Percentiles rank a stretch among this genome's conserved stretches.
These are phyloP conservation scores for Amylocystis lapponica DNA, from an alignment of 768 basidiomycete genomes.

Conservation along the genomic window DNA sequence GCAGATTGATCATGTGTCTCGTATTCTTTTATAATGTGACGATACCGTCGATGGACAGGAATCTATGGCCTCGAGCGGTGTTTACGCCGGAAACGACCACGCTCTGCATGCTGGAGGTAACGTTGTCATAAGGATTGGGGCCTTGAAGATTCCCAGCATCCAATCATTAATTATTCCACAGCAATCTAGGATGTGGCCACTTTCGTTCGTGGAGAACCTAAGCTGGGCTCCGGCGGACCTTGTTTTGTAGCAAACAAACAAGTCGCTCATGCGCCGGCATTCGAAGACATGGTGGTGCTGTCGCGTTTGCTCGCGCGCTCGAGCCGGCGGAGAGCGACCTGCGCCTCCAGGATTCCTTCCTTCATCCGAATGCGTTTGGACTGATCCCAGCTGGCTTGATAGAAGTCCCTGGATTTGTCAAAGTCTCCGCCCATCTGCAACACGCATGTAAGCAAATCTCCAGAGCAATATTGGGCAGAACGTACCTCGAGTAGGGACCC, in stretches of 20 bases:
- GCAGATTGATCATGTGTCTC: background rate
- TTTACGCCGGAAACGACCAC: no score
- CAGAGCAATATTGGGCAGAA: background rate
- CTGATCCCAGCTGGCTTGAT: conserved; percentile 27
- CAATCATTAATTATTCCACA: no score
- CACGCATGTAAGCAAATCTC: background rate
- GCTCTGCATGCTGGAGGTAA: no score
- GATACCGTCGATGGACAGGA: no score
- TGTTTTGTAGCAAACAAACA: no score
- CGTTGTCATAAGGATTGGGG: no score
- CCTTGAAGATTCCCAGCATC: no score
- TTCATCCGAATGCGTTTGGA: conserved; percentile 26
- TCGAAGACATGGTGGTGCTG: background rate
- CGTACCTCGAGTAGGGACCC: conserved; percentile 45
- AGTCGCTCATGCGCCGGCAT: no score
- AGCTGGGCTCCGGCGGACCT: no score
- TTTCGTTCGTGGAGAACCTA: no score
- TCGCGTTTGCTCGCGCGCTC: conserved; percentile 6
- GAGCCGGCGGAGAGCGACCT: conserved; percentile 28
- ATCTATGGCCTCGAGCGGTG: no score
- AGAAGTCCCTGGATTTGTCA: conserved; percentile 24
- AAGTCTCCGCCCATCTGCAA: conserved; percentile 30
- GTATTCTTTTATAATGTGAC: background rate
- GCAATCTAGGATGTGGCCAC: no score
- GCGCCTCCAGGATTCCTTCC: conserved; percentile 31